phyloP scores from a whole-genome alignment of 2,329 filamentous ascomycete genomes.

The Pleoardoris graminearum region DNA sequence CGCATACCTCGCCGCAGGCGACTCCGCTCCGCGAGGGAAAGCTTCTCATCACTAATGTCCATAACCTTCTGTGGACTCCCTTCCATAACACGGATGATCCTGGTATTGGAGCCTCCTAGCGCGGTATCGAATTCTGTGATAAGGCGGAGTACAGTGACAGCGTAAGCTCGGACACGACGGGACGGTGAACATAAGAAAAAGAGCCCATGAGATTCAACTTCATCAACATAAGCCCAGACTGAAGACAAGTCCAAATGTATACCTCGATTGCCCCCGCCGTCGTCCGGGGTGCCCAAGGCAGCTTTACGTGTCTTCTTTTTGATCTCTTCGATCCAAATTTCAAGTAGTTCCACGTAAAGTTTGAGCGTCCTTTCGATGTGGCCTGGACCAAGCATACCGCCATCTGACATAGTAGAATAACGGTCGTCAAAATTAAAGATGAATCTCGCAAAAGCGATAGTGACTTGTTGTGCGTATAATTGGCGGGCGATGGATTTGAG shows the following conservation, averaged over 20 bases:
- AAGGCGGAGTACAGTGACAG: conserved; percentile 86
- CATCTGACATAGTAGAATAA: conserved; percentile 97
- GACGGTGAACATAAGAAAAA: conserved; percentile 99
- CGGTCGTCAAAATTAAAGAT: conserved; percentile 99
- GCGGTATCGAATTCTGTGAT: conserved; percentile 93
- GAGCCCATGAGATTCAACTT: conserved; percentile 92
- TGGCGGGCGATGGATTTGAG: conserved; percentile 94
- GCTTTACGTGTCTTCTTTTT: conserved; percentile 80
- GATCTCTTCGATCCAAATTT: conserved; percentile 98
- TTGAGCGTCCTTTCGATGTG: conserved; percentile 94
- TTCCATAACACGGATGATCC: conserved; percentile 91
- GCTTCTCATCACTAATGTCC: conserved; percentile 87
- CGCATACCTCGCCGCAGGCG: conserved; percentile 87
- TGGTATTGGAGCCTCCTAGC: conserved; percentile 75
- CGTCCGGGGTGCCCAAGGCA: conserved; percentile 62
- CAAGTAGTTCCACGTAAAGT: conserved; percentile 88
- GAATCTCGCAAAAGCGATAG: conserved; percentile 93
- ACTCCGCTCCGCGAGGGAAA: conserved; percentile 90
- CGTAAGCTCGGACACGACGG: conserved; percentile 82
- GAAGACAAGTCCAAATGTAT: conserved; percentile 82
- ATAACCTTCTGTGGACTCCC: conserved; percentile 86
- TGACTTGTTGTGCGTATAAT: conserved; percentile 90
- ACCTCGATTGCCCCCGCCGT: conserved; percentile 71
- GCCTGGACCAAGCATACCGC: conserved; percentile 88
- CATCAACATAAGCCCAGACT: conserved; percentile 91